Evolutionary conservation across 805 yeast species (phyloP).

Genomic region (Kuraishia hungarica): DNA sequence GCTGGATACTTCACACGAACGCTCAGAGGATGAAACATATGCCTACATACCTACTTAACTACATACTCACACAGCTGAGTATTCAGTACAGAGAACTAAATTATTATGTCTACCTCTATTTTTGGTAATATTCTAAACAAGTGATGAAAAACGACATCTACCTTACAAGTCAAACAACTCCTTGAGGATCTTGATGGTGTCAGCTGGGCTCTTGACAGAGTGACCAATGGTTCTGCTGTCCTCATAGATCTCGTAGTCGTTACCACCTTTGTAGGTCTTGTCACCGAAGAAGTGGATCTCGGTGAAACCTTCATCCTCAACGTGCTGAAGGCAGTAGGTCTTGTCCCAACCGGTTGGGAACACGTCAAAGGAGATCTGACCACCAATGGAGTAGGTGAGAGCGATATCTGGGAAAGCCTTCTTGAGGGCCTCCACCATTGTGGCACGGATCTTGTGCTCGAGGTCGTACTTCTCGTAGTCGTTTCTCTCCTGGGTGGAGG

Average conservation of each 20-base stretch:
- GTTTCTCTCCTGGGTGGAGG: constrained; percentile 86
- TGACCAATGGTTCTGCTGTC: constrained; percentile 95
- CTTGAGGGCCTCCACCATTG: constrained; percentile 77
- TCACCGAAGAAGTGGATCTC: constrained; percentile 98
- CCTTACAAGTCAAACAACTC: constrained; percentile 59
- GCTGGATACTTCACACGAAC: no score
- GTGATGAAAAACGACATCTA: background rate
- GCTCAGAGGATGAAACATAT: no score
- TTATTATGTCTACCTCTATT: background rate
- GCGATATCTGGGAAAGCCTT: constrained; percentile 75
- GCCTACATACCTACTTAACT: no score
- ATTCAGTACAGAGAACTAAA: no score
- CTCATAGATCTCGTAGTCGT: constrained; percentile 92
- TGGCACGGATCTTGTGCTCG: constrained; percentile 72
- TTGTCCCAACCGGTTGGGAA: constrained; percentile 99
- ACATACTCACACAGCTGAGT: no score
- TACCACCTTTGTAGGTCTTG: constrained; percentile 95
- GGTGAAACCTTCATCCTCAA: constrained; percentile 74
- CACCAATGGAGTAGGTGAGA: constrained; percentile 96
- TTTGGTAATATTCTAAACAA: background rate
- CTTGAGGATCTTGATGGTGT: constrained; percentile 78
- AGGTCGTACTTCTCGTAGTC: constrained; percentile 85
- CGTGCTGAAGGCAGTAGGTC: constrained; percentile 94
- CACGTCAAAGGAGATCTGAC: constrained; percentile 97
- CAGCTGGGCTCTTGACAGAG: constrained; percentile 82